Conservation (phyloP, 2,329 filamentous ascomycete genomes). For the Colletotrichum costaricense region DNA sequence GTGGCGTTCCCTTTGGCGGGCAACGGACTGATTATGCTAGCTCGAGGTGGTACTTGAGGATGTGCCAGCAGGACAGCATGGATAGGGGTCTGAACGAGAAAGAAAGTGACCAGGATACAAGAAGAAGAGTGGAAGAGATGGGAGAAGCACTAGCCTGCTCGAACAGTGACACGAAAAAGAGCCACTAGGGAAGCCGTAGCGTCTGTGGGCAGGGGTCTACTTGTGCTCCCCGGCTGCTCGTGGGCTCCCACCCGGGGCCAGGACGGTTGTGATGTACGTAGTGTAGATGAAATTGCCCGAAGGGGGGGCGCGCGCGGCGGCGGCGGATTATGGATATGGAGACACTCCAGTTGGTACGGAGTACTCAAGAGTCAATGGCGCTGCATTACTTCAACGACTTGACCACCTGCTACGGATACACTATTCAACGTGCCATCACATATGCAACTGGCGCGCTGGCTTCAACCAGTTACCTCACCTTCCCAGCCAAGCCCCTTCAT, state of each 20-base stretch:
- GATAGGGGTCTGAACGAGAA: constrained; percentile 43
- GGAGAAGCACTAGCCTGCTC: constrained; percentile 41
- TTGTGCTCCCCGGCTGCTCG: constrained; percentile 32
- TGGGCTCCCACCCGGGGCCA: constrained; percentile 42
- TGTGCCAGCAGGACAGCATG: constrained; percentile 40
- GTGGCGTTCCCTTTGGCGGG: constrained; percentile 36
- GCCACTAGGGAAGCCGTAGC: constrained; percentile 39
- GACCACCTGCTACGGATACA: too few species aligned
- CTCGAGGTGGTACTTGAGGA: constrained; percentile 32
- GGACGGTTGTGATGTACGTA: constrained; percentile 51
- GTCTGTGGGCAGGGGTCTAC: constrained; percentile 38
- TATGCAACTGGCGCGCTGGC: constrained; percentile 37
- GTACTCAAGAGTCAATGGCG: constrained; percentile 39
- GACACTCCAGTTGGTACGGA: constrained; percentile 33
- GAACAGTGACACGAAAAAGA: constrained; percentile 42
- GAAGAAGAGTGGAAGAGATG: constrained; percentile 44
- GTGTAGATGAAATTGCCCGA: constrained; percentile 59
- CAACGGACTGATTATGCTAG: constrained; percentile 36
- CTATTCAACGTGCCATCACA: constrained; percentile 42
- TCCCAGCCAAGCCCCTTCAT: constrained; percentile 14
- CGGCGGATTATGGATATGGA: constrained; percentile 30
- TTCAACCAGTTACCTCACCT: constrained; percentile 25
- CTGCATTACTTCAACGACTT: constrained; percentile 37
- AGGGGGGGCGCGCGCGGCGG: constrained; percentile 41
- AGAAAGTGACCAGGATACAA: constrained; percentile 24